A percentile compares a stretch with the other conserved stretches of the same genome.
Evolutionary conservation across 2,329 filamentous ascomycete genomes (phyloP).

Genomic region (Hymenoscyphus infarciens): DNA sequence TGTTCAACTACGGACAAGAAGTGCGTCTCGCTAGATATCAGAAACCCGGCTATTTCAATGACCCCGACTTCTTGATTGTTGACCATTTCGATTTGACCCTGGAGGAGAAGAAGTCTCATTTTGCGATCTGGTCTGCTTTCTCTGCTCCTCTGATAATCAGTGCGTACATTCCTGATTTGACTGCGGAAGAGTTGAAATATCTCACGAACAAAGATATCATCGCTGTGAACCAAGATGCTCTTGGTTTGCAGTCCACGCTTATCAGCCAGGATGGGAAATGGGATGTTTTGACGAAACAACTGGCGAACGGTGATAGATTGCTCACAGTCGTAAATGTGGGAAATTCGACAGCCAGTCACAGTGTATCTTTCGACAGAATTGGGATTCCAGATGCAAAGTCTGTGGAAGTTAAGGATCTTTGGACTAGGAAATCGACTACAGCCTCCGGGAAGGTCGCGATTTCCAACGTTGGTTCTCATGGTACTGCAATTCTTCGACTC

Average conservation of each 20-base stretch:
- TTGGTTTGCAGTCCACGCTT: constrained; percentile 39
- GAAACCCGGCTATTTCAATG: constrained; percentile 39
- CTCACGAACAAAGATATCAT: constrained; percentile 37
- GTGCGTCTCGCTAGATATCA: constrained; percentile 32
- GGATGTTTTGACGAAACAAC: constrained; percentile 45
- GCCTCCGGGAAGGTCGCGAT: constrained; percentile 32
- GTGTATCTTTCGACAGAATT: constrained; percentile 32
- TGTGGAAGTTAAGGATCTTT: constrained; percentile 40
- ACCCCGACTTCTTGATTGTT: constrained; percentile 31
- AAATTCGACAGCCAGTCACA: constrained; percentile 34
- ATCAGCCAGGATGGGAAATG: constrained; percentile 42
- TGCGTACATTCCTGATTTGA: constrained; percentile 36
- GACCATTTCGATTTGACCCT: constrained; percentile 29
- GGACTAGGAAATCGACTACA: constrained; percentile 40
- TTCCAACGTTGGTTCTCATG: constrained; percentile 40
- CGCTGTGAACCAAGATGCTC: constrained; percentile 29
- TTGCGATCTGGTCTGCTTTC: constrained; percentile 31
- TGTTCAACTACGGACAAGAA: constrained; percentile 44
- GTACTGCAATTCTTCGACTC: constrained; percentile 40
- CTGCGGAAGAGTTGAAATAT: constrained; percentile 36
- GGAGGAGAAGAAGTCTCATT: constrained; percentile 30
- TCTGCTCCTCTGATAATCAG: constrained; percentile 32
- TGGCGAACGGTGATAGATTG: constrained; percentile 45
- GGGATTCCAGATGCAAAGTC: constrained; percentile 27
- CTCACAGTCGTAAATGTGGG: constrained; percentile 46